These are phyloP conservation scores for Pleurozium schreberi DNA, from an alignment of 225 moss, liverwort and hornwort species.

Conservation along the genomic window DNA sequence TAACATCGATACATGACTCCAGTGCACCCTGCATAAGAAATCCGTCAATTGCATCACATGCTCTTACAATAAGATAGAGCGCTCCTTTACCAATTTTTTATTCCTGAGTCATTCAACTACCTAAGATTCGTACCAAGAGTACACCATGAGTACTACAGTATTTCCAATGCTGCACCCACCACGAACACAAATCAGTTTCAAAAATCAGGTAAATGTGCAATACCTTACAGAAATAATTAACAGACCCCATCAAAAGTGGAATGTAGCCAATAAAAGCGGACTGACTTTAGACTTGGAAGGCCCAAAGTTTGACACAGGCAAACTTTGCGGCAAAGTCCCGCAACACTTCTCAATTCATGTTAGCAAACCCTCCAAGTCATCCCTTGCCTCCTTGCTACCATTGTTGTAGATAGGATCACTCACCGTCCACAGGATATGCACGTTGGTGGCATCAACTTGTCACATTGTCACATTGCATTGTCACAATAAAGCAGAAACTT, in stretches of 20 bases:
- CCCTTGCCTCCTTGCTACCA: neutral
- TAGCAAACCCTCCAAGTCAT: neutral
- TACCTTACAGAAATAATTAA: neutral
- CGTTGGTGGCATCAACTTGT: neutral
- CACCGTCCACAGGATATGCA: neutral
- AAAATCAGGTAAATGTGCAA: neutral
- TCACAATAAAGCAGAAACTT: neutral
- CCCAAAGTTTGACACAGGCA: neutral
- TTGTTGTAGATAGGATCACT: neutral
- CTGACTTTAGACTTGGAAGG: neutral
- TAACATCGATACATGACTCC: neutral
- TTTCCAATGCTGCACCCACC: neutral
- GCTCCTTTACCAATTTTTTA: neutral
- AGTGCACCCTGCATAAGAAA: neutral
- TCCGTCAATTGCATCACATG: neutral
- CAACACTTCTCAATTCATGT: neutral
- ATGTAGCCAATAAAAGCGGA: neutral
- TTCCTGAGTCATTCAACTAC: neutral
- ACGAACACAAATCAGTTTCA: neutral
- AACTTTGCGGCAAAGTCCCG: no score
- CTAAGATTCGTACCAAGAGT: neutral
- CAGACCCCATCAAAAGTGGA: neutral
- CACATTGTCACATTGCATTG: neutral
- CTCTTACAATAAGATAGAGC: neutral
- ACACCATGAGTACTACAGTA: neutral